Base-by-base conservation (phyloP, 1,284 basidiomycete species). In the Pyrrhoderma noxium region DNA sequence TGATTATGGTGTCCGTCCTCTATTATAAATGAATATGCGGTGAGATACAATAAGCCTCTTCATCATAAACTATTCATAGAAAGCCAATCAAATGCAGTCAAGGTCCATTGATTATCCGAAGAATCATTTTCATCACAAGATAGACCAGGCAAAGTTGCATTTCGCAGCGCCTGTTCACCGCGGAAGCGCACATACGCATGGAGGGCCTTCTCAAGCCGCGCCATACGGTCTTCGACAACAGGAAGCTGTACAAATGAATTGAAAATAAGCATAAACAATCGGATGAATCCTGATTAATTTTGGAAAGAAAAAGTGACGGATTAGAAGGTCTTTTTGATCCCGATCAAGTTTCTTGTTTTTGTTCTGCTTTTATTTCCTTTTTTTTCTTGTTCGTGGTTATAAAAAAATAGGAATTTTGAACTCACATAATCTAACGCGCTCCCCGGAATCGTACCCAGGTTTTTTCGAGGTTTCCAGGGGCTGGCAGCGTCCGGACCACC, bases 341-440 rank as follows among this genome's bases (percentile, higher is more conserved):
- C 5, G 27, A 31, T 31, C 11, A 21, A 44, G 19, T 2, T 23
- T n/a, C 3, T 18, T 41, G 19, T 42, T n/a, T n/a, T n/a, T n/a
- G n/a, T n/a, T n/a, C n/a, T n/a, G n/a, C n/a, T n/a, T n/a, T n/a
- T n/a, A n/a, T n/a, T n/a, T n/a, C n/a, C n/a, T n/a, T n/a, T n/a
- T n/a, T n/a, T n/a, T n/a, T n/a, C n/a, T n/a, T n/a, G 42, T 39
- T 40, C n/a, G 11, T 21, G 19, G 47, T n/a, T 31, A 25, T n/a
- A 18, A 45, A 21, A 18, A 38, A 31, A 23, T 19, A 43, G 27
- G 3, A 34, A 31, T 34, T 45, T 34, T 14, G 22, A 40, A 47
- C 56, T 45, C 51, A 58, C 56, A 41, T 55, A 59, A 45, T 59
- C 56, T 37, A 59, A 31, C 35, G 52, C 49, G 35, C 53, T 55